Evolutionary conservation across 163 green algal genomes (phyloP).

Genomic region (Scenedesmus sp.): DNA sequence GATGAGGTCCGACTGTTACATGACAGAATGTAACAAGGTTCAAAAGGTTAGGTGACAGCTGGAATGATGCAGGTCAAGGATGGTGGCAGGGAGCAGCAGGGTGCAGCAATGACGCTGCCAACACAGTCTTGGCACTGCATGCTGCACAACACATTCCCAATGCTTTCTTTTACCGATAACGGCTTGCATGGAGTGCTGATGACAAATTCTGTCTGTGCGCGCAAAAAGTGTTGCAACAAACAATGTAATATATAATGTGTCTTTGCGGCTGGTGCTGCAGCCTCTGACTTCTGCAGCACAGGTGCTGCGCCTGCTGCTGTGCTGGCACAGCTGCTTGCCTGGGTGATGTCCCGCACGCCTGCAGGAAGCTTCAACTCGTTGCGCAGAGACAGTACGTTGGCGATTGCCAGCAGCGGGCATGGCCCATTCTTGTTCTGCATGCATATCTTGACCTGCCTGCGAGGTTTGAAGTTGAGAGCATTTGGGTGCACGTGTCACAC

Average conservation of each 20-base stretch:
- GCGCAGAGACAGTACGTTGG: slow-evolving; percentile 91
- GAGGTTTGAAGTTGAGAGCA: background rate
- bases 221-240: too few relatives aligned
- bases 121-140: too few relatives aligned
- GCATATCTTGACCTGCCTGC: slow-evolving; percentile 66
- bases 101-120: background rate
- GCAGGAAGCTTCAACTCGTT: slow-evolving; percentile 57
- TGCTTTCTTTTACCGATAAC: too few relatives aligned
- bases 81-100: background rate
- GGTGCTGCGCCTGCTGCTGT: background rate
- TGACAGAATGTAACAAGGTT: background rate
- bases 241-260: too few relatives aligned
- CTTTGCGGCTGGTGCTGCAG: background rate
- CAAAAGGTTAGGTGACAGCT: background rate
- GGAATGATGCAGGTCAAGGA: background rate
- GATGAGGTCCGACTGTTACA: slow-evolving; percentile 32
- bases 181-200: too few relatives aligned
- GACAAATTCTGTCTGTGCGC: too few relatives aligned
- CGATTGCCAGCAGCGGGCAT: slow-evolving; percentile 93
- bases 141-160: too few relatives aligned
- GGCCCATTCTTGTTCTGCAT: slow-evolving; percentile 96
- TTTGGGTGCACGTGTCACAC: background rate
- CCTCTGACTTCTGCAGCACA: background rate
- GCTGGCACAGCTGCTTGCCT: background rate
- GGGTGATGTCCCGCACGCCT: slow-evolving; percentile 7